Evolutionary conservation across 2,329 filamentous ascomycete genomes (phyloP), one percentile per base, ranked within the genome.

Genomic region (Talaromyces sp.): DNA sequence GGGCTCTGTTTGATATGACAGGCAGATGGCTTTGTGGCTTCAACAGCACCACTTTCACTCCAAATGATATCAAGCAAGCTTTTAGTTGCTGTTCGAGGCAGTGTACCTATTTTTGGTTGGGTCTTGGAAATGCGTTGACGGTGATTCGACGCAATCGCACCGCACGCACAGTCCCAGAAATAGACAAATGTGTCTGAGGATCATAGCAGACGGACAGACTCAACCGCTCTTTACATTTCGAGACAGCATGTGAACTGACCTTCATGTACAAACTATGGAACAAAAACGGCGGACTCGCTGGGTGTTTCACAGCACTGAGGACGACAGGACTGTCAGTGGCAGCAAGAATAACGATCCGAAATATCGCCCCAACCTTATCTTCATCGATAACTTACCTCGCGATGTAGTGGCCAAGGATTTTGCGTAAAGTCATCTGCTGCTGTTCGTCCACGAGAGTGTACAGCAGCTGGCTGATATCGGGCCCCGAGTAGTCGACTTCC

Each of bases 201-300:
- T 22, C 22, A 22, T 22, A 2, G 22, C 22, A 22, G 22, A 22
- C 22, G 22, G 22, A 22, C 22, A 22, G 22, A 22, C 22, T 22
- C 22, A 22, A 22, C 22, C 22, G 22, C 22, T 22, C 22, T 22
- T 22, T 22, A 22, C 22, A 22, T 22, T 22, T 22, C 22, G 22
- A 22, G 22, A 79, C 1, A 82, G 76, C 66, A 83, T 77, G 67
- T 65, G 89, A 19, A 39, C 89, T 56, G 87, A 89, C 39, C 75
- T 89, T 66, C 77, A 72, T 19, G 75, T 89, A 62, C 31, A 77
- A 67, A 79, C 80, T 27, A 78, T 71, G 64, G 59, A 77, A 64
- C 60, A 78, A 56, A 81, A 70, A 7, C 78, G 77, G 48, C 35
- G 24, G 4, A 45, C 1, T 11, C 22, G 39, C 13, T 24, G 37